Base-by-base conservation (phyloP, 1,284 basidiomycete species). In the Meripilus lineatus region DNA sequence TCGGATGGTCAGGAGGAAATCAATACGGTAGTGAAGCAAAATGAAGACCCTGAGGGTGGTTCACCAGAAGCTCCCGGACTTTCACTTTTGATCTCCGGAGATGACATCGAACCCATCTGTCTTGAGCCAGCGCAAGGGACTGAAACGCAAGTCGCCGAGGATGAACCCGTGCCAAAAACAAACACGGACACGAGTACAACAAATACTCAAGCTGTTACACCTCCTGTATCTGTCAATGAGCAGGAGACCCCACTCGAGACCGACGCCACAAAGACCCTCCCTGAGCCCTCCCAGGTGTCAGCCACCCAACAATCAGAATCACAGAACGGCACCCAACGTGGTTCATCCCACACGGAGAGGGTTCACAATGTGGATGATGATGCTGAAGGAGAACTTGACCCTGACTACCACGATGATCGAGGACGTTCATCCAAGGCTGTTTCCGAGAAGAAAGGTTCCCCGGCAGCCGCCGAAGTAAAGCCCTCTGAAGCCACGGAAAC, bases 381-480 rank as follows among this genome's bases (percentile, higher is more conserved):
- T 32, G 55, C 53, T 6, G 55, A 57, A 38, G 54, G 55, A 13
- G 58, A 59, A 32, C 47, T 49, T 7, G 58, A 58, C 40, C 50
- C 55, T 5, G 58, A 58, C 22, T 55, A 57, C 41, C 4, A 15
- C 38, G 38, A 42, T 21, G 6, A 5, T 38, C 10, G 8, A 26
- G 10, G 20, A 40, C 28, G 10, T 10, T 30, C 28, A 30, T 10
- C 28, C 10, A n/a, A 30, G 28, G n/a, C 10, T 30, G 28, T 10
- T 10, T n/a, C n/a, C 28, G 28, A 10, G n/a, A n/a, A n/a, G n/a
- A n/a, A n/a, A n/a, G n/a, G n/a, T 30, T 10, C 28, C 28, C 32
- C 32, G n/a, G 32, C 4, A 33, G 5, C 15, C 32, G 5, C 32
- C 32, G 20, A 5, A 5, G 5, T 33, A 14, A 5, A 33, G 32